Percentiles rank a stretch among this genome's conserved stretches.
phyloP scores from a whole-genome alignment of 441 rosid species.

The Populus hybrid region DNA sequence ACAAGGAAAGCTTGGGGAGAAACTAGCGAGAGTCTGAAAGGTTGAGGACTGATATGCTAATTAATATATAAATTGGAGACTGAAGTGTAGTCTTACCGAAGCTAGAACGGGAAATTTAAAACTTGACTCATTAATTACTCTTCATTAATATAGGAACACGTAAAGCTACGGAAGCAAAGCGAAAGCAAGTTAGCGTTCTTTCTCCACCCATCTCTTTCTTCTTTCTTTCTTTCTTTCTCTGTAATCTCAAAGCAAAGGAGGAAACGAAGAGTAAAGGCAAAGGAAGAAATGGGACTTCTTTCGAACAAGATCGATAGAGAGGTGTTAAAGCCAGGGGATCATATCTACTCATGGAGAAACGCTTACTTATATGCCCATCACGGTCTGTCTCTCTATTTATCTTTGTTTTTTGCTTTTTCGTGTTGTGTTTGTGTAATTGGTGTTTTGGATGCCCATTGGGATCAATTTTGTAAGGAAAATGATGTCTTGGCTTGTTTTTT shows the following conservation, averaged over 20 bases:
- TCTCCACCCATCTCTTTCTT: background rate
- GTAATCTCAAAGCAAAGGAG: background rate
- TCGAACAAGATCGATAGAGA: conserved; percentile 48
- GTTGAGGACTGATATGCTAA: background rate
- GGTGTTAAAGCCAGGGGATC: conserved; percentile 52
- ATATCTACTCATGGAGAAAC: conserved; percentile 60
- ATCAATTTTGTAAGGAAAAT: too few relatives aligned
- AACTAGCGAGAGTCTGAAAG: background rate
- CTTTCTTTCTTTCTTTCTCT: background rate
- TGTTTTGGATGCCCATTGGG: background rate
- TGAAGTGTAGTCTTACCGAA: background rate
- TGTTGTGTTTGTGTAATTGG: background rate
- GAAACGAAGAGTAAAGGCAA: background rate
- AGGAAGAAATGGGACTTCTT: conserved; percentile 35
- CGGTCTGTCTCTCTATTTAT: conserved; percentile 27
- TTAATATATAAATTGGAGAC: background rate
- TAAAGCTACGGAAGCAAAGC: background rate
- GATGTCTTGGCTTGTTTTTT: background rate
- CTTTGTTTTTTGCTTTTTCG: background rate
- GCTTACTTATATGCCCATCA: conserved; percentile 58
- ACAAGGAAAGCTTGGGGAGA: background rate
- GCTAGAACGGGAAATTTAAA: background rate
- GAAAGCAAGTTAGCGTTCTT: background rate
- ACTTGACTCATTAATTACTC: background rate
- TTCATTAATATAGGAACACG: background rate